Percentiles rank a stretch among this genome's conserved stretches.
Evolutionary conservation across 2,329 filamentous ascomycete species (phyloP).

Genomic region (Aureobasidium subglaciale): DNA sequence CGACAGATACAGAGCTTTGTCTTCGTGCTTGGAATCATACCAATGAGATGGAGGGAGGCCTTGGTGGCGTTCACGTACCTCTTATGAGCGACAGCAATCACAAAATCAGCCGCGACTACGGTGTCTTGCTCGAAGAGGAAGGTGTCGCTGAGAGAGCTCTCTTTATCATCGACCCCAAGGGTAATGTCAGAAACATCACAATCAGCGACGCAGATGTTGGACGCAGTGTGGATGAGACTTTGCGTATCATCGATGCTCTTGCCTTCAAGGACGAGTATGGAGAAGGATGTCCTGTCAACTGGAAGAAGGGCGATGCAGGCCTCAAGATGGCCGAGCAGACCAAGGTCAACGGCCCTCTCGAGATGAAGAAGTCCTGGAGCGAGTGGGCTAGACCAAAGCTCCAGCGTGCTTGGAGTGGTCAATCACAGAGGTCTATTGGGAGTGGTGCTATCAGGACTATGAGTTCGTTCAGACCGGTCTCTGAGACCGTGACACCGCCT

Average conservation of each 20-base stretch:
- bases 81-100: constrained; percentile 57
- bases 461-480: constrained; percentile 1
- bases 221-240: constrained; percentile 56
- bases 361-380: constrained; percentile 26
- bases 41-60: constrained; percentile 53
- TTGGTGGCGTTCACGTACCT: constrained; percentile 55
- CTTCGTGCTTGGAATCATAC: constrained; percentile 53
- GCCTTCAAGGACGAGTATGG: constrained; percentile 39
- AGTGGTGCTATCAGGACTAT: constrained; percentile 12
- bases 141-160: constrained; percentile 57
- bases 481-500: constrained; percentile 14
- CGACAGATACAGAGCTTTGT: constrained; percentile 55
- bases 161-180: constrained; percentile 61
- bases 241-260: constrained; percentile 49
- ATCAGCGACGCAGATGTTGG: constrained; percentile 60
- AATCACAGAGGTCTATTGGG: constrained; percentile 18
- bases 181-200: constrained; percentile 53
- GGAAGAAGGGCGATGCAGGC: constrained; percentile 28
- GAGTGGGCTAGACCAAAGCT: constrained; percentile 29
- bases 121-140: constrained; percentile 57
- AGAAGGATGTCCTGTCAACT: constrained; percentile 31
- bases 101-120: constrained; percentile 54
- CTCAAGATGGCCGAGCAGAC: constrained; percentile 22
- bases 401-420: constrained; percentile 24
- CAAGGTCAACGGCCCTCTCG: constrained; percentile 23